Evolutionary conservation across 1,284 basidiomycete genomes (phyloP), one percentile per base, ranked within the genome.

Genomic region (Heterobasidion occidentale): DNA sequence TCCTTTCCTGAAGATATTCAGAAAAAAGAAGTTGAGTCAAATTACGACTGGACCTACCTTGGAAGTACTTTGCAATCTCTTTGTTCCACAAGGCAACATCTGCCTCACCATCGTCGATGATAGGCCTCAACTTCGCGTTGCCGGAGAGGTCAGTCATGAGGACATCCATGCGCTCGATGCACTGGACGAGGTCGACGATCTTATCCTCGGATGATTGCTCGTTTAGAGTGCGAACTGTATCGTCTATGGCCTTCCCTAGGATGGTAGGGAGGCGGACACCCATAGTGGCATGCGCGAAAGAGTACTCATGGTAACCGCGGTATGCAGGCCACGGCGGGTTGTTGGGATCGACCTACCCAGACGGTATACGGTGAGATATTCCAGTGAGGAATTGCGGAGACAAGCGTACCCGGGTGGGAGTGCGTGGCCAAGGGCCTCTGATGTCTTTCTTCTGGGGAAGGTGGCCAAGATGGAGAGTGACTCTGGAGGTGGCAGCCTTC

Each of bases 61-160:
- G 86, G 77, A 97, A 97, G 71, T 85, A 97, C 68, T 90, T 92
- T 47, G 91, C 90, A 53, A 94, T 94, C 70, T 92, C 90, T 69
- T 98, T 97, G 76, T 98, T 98, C 95, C 95, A 98, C 15, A 98
- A 79, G 1, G 94, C 88, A 44, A 98, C 88, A 65, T 98, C 95
- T 33, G 88, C 95, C 68, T 97, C 94, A 59, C 84, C 87, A 66
- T 98, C 95, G 69, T 98, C 95, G 50, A 93, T 74, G 67, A 96
- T 94, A 55, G 89, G 92, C 34, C 92, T 77, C 36, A 92, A 78
- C 67, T 90, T 90, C 9, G 83, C 83, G 65, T 93, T 92, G 1
- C 78, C 79, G 64, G 88, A 89, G 55, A 94, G 77, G 66, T 94
- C 89, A 17, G 74, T 75, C 90, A 93, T 94, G 61, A 94, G 81